Evolutionary conservation across 106 monocot genomes (phyloP).

Genomic region (Cymbidium sinense): DNA sequence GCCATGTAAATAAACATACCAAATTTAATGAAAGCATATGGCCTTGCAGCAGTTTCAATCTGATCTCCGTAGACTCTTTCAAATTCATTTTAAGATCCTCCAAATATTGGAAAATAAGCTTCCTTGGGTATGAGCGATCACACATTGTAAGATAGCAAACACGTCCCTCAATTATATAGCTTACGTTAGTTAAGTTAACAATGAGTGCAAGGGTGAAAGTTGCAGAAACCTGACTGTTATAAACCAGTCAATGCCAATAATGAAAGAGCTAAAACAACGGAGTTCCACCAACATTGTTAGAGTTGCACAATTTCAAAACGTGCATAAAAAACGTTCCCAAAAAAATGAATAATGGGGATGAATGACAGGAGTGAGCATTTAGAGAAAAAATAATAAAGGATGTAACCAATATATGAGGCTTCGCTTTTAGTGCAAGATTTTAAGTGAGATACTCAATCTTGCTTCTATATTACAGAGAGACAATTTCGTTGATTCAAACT

Average conservation of each 20-base stretch:
- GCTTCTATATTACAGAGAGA: neutral
- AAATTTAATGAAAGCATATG: slow-evolving; percentile 98
- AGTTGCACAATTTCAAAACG: neutral
- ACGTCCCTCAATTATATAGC: slow-evolving; percentile 95
- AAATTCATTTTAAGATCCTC: slow-evolving; percentile 99
- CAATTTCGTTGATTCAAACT: neutral
- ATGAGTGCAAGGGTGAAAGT: neutral
- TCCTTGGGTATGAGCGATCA: slow-evolving; percentile 97
- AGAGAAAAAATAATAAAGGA: neutral
- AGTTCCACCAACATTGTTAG: neutral
- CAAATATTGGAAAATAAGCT: slow-evolving; percentile 96
- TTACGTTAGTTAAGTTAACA: slow-evolving; percentile 36
- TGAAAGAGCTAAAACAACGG: neutral
- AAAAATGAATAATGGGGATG: neutral
- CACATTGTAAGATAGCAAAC: slow-evolving; percentile 99
- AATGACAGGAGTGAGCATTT: neutral
- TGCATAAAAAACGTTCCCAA: neutral
- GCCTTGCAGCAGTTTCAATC: slow-evolving; percentile 96
- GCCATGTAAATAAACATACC: slow-evolving; percentile 34
- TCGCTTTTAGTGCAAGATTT: too few relatives aligned
- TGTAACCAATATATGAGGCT: too few relatives aligned
- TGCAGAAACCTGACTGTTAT: neutral
- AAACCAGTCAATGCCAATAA: neutral
- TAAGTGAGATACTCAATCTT: neutral
- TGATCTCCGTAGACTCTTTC: slow-evolving; percentile 87